Evolutionary conservation across 768 basidiomycete genomes (phyloP).

Genomic region (Pulveroboletus sp.): DNA sequence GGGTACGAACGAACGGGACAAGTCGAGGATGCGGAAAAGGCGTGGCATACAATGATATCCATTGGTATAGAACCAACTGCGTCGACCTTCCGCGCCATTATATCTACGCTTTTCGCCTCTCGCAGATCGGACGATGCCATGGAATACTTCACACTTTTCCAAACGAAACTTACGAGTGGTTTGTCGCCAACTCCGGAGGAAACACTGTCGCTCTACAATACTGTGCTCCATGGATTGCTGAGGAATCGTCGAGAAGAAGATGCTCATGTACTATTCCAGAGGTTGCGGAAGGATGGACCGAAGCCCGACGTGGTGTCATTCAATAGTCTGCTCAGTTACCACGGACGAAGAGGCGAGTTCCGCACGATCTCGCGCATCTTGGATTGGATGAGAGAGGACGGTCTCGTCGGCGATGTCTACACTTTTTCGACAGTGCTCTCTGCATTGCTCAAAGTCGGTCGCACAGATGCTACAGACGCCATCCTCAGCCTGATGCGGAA

Average conservation of each 20-base stretch:
- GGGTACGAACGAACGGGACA: slow-evolving; percentile 53
- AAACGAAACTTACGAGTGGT: slow-evolving; percentile 19
- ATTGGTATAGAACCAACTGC: slow-evolving; percentile 55
- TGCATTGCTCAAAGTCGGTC: slow-evolving; percentile 65
- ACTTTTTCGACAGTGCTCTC: slow-evolving; percentile 86
- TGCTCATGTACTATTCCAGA: slow-evolving; percentile 39
- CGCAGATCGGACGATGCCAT: slow-evolving; percentile 51
- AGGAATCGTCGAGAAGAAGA: slow-evolving; percentile 36
- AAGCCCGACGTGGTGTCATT: slow-evolving; percentile 69
- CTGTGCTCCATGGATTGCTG: slow-evolving; percentile 68
- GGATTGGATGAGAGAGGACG: slow-evolving; percentile 48
- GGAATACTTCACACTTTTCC: slow-evolving; percentile 48
- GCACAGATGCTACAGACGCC: slow-evolving; percentile 59
- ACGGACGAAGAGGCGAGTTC: slow-evolving; percentile 61
- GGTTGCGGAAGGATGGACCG: slow-evolving; percentile 50
- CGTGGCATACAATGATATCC: slow-evolving; percentile 64
- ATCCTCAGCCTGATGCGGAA: slow-evolving; percentile 72
- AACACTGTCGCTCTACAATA: slow-evolving; percentile 59
- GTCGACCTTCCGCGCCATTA: slow-evolving; percentile 64
- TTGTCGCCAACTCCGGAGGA: slow-evolving; percentile 28
- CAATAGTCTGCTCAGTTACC: slow-evolving; percentile 75
- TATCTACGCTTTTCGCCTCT: slow-evolving; percentile 55
- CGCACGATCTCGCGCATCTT: slow-evolving; percentile 56
- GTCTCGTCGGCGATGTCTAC: slow-evolving; percentile 69
- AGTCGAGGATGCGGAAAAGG: slow-evolving; percentile 48